phyloP scores from a whole-genome alignment of 1,139 yeast genomes.

The Hemisphaericaspora lyxosophila region DNA sequence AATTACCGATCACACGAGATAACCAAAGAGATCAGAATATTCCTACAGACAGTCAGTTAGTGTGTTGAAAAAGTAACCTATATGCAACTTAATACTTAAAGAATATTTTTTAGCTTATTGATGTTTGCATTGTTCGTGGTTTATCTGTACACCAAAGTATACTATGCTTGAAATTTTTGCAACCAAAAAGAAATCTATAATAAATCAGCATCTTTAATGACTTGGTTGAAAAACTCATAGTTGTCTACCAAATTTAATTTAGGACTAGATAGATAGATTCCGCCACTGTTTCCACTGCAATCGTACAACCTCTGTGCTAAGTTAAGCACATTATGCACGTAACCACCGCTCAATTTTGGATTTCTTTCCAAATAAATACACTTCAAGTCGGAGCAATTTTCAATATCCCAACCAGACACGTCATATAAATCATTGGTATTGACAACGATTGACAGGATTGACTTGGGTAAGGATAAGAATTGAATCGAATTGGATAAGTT shows the following conservation, averaged over 20 bases:
- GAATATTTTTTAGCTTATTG: too few relatives aligned
- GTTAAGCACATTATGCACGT: conserved; percentile 1
- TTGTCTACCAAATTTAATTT: conserved; percentile 2
- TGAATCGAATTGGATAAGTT: conserved; percentile 5
- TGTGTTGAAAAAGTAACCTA: too few relatives aligned
- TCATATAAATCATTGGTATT: conserved; percentile 10
- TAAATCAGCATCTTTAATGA: conserved; percentile 6
- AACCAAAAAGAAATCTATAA: too few relatives aligned
- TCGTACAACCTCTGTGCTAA: conserved; percentile 3
- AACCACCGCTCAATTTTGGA: conserved; percentile 6
- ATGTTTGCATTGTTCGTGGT: too few relatives aligned
- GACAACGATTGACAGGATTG: conserved; percentile 6
- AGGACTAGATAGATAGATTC: conserved; percentile 5
- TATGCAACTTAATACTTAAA: too few relatives aligned
- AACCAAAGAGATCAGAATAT: too few relatives aligned
- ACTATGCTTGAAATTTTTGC: too few relatives aligned
- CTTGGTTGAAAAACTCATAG: conserved; percentile 2
- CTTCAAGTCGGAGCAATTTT: conserved; percentile 6
- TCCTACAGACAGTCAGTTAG: too few relatives aligned
- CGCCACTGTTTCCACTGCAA: neutral
- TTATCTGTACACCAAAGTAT: too few relatives aligned
- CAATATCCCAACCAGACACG: conserved; percentile 7
- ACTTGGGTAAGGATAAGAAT: conserved; percentile 7
- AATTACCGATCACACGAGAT: too few relatives aligned
- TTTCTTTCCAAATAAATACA: conserved; percentile 9